A percentile compares a stretch with the other conserved stretches of the same genome.
These are phyloP conservation scores for Podaxis sp. DNA, from an alignment of 768 basidiomycete genomes.

Conservation along the genomic window DNA sequence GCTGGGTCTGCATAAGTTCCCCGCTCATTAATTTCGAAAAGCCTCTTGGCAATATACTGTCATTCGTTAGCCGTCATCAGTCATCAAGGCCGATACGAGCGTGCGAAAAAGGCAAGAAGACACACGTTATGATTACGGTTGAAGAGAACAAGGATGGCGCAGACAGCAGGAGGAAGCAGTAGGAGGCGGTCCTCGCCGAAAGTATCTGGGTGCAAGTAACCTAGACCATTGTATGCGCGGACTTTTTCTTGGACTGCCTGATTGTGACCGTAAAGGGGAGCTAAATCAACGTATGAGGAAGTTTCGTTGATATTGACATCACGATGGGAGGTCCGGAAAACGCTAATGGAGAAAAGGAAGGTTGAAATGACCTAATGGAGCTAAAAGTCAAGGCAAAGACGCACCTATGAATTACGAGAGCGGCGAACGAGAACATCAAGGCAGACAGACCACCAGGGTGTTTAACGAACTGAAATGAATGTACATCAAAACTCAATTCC, in stretches of 20 bases:
- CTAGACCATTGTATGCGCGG: slow-evolving; percentile 60
- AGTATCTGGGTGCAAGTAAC: slow-evolving; percentile 64
- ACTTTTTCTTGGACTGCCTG: slow-evolving; percentile 59
- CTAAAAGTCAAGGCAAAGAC: slow-evolving; percentile 14
- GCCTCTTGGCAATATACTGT: slow-evolving; percentile 77
- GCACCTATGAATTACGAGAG: slow-evolving; percentile 78
- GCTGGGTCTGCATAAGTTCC: slow-evolving; percentile 59
- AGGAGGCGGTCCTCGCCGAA: slow-evolving; percentile 81
- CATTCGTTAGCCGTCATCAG: not conserved
- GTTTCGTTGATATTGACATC: slow-evolving; percentile 77
- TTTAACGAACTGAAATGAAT: slow-evolving; percentile 54
- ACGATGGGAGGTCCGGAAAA: slow-evolving; percentile 79
- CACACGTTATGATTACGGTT: slow-evolving; percentile 86
- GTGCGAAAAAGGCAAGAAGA: slow-evolving; percentile 11
- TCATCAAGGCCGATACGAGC: not conserved
- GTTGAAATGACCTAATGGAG: slow-evolving; percentile 3
- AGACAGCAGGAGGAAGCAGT: slow-evolving; percentile 76
- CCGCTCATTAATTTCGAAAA: slow-evolving; percentile 81
- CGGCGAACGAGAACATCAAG: slow-evolving; percentile 80
- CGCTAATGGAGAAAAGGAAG: slow-evolving; percentile 35
- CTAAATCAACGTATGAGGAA: slow-evolving; percentile 83
- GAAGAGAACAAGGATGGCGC: slow-evolving; percentile 80
- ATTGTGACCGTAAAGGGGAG: slow-evolving; percentile 79
- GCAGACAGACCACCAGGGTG: slow-evolving; percentile 82
- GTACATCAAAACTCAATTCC: not conserved